phyloP scores from a whole-genome alignment of 1,284 basidiomycete species.

The Schizopora paradoxa region DNA sequence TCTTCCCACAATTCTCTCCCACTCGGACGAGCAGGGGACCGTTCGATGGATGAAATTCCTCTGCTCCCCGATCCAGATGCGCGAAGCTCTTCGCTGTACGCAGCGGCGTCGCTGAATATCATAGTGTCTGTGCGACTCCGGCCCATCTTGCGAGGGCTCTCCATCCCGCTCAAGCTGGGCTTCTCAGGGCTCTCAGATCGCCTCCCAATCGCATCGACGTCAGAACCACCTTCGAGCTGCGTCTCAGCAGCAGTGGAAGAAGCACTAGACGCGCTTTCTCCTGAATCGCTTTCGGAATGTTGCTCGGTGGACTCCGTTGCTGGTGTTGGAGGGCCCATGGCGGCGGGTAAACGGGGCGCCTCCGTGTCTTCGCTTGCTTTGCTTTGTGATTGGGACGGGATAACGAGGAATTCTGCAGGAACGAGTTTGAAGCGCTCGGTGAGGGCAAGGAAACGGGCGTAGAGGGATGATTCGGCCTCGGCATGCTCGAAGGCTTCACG shows the following conservation, averaged over 20 bases:
- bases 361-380: conserved; percentile 36
- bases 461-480: conserved; percentile 87
- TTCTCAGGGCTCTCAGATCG: conserved; percentile 2
- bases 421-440: conserved; percentile 81
- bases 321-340: conserved; percentile 21
- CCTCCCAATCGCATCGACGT: not conserved
- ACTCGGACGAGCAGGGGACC: not conserved
- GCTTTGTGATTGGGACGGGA: conserved; percentile 42
- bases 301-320: conserved; percentile 37
- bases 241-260: not conserved
- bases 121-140: conserved; percentile 71
- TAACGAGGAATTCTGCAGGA: conserved; percentile 75
- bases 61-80: too few species aligned
- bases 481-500: conserved; percentile 86
- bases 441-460: conserved; percentile 85
- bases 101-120: conserved; percentile 56
- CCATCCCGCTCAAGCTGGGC: conserved; percentile 25
- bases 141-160: conserved; percentile 51
- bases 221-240: not conserved
- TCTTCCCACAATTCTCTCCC: not conserved
- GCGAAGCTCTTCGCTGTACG: conserved; percentile 12
- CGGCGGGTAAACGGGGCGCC: conserved; percentile 45
- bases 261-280: not conserved
- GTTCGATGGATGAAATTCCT: too few species aligned
- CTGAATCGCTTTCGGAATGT: conserved; percentile 12